Percentiles rank a stretch among this genome's conserved stretches.
phyloP scores from a whole-genome alignment of 2,329 filamentous ascomycete species.

The Verticillium dahliae region DNA sequence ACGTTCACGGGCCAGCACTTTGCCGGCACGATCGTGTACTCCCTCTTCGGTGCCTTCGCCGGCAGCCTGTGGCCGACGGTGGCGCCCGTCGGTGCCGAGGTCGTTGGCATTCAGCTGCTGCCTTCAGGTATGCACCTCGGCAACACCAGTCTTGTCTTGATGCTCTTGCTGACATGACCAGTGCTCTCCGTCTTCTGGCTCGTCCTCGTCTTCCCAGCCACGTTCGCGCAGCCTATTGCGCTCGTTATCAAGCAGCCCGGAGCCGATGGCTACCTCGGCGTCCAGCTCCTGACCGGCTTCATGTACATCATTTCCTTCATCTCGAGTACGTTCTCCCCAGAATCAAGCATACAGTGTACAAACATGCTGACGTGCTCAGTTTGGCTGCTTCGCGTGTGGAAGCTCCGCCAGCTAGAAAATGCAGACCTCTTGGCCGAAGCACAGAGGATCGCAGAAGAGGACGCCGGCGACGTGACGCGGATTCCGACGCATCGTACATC shows the following conservation, averaged over 20 bases:
- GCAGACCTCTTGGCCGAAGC: neutral
- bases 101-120: slow-evolving; percentile 63
- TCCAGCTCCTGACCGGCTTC: slow-evolving; percentile 53
- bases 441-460: neutral
- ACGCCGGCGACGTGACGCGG: slow-evolving; percentile 3
- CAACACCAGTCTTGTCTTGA: too few species aligned
- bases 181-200: slow-evolving; percentile 68
- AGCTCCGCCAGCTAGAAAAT: slow-evolving; percentile 8
- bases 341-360: neutral
- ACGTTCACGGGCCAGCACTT: slow-evolving; percentile 58
- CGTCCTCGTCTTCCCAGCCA: slow-evolving; percentile 61
- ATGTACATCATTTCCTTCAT: slow-evolving; percentile 52
- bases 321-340: slow-evolving; percentile 25
- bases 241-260: slow-evolving; percentile 44
- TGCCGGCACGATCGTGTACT: slow-evolving; percentile 65
- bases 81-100: slow-evolving; percentile 64
- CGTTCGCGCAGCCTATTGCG: slow-evolving; percentile 61
- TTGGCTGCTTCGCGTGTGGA: slow-evolving; percentile 12
- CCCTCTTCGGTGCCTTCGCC: slow-evolving; percentile 60
- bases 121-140: slow-evolving; percentile 43
- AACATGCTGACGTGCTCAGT: neutral
- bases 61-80: slow-evolving; percentile 68
- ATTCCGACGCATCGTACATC: neutral
- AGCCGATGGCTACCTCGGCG: slow-evolving; percentile 39
- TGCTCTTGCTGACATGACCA: neutral